Evolutionary conservation across 129 eudicot genomes (phyloP).

Genomic region (Arctium minus): DNA sequence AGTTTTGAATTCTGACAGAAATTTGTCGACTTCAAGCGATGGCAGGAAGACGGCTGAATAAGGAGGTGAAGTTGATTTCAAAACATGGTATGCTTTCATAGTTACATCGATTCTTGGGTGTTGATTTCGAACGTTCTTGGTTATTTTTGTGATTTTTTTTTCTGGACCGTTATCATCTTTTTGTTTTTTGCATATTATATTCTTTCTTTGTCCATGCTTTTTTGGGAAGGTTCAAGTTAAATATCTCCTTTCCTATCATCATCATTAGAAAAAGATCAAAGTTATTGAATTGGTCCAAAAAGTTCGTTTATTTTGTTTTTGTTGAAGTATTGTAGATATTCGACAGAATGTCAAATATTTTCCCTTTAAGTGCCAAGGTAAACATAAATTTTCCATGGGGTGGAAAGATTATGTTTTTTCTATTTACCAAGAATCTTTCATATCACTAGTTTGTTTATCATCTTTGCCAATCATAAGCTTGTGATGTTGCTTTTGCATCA

Average conservation of each 20-base stretch:
- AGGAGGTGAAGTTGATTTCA: constrained; percentile 17
- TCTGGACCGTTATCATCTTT: background rate
- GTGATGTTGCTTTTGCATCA: background rate
- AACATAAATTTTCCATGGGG: background rate
- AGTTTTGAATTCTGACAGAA: constrained; percentile 19
- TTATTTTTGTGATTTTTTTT: background rate
- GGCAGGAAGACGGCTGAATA: constrained; percentile 24
- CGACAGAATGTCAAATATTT: background rate
- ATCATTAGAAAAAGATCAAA: background rate
- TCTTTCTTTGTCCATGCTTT: background rate
- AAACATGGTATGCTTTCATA: constrained; percentile 31
- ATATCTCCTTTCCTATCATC: background rate
- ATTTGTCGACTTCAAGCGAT: constrained; percentile 33
- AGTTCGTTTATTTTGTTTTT: background rate
- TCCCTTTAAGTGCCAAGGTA: background rate
- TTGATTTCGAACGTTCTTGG: background rate
- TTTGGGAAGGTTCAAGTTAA: background rate
- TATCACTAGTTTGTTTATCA: background rate
- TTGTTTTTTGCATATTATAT: background rate
- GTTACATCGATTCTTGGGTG: background rate
- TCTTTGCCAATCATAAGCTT: background rate
- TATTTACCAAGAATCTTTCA: background rate
- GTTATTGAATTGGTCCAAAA: background rate
- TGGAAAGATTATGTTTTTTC: background rate
- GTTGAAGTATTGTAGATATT: background rate